Conservation (phyloP, 2,329 filamentous ascomycete genomes). For the Trichoderma koningii region DNA sequence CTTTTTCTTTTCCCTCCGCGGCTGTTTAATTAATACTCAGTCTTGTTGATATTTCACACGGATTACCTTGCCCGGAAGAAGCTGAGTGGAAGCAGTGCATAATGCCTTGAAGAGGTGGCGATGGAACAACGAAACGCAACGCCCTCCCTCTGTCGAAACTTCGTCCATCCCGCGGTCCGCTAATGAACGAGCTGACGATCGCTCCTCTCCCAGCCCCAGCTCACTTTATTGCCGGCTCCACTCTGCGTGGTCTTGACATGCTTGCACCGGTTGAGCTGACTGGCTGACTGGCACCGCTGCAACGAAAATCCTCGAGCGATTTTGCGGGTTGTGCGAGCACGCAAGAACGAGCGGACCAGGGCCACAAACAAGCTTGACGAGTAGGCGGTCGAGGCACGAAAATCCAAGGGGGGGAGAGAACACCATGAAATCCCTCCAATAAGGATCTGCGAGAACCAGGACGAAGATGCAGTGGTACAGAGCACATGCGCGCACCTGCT, state of each 20-base stretch:
- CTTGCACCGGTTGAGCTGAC: not conserved
- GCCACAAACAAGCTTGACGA: not conserved
- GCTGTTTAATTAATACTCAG: not conserved
- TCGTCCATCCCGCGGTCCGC: slow-evolving; percentile 4
- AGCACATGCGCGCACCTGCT: no score
- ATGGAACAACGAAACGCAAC: not conserved
- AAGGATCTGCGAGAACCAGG: not conserved
- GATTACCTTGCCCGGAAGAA: not conserved
- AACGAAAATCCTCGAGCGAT: not conserved
- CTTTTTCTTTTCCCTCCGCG: not conserved
- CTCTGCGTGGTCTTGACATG: slow-evolving; percentile 11
- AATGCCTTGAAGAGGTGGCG: not conserved
- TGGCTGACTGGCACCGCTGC: not conserved
- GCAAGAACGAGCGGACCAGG: slow-evolving; percentile 4
- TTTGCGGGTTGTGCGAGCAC: slow-evolving; percentile 19
- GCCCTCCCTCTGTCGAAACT: not conserved
- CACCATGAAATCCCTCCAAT: slow-evolving; percentile 1
- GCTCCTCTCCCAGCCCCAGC: slow-evolving; percentile 20
- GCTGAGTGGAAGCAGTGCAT: not conserved
- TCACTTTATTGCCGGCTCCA: slow-evolving; percentile 18
- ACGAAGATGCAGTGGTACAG: no score
- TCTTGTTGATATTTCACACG: not conserved
- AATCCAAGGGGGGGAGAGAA: not conserved
- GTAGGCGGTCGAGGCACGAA: not conserved
- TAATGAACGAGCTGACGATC: slow-evolving; percentile 23